These are phyloP conservation scores for Cnidoscolus chayamansa DNA, from an alignment of 441 rosid species.

Conservation along the genomic window DNA sequence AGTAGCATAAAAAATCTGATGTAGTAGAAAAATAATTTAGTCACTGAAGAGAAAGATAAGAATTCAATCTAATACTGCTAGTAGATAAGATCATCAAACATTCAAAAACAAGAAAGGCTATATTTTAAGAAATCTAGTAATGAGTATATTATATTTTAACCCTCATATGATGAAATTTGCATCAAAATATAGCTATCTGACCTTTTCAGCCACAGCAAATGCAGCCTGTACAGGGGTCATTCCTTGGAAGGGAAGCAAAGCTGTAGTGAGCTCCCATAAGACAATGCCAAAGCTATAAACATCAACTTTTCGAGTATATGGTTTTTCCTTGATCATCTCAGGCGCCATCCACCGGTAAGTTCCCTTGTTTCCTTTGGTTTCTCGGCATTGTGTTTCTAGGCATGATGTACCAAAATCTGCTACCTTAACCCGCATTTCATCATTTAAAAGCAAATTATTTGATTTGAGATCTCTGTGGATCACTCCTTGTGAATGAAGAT, in stretches of 20 bases:
- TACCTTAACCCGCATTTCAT: slow-evolving; percentile 93
- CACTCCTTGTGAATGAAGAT: slow-evolving; percentile 94
- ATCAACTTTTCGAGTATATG: slow-evolving; percentile 85
- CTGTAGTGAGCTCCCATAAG: slow-evolving; percentile 94
- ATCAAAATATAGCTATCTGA: slow-evolving; percentile 20
- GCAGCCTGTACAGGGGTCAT: slow-evolving; percentile 99
- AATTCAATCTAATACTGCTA: not conserved
- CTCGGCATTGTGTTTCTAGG: slow-evolving; percentile 82
- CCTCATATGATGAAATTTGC: not conserved
- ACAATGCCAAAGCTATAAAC: slow-evolving; percentile 98
- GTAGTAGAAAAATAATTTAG: too few species aligned
- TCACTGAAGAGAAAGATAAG: not conserved
- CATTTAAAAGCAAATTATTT: slow-evolving; percentile 79
- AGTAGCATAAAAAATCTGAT: not conserved
- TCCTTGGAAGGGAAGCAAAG: slow-evolving; percentile 96
- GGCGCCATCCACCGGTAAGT: slow-evolving; percentile 99
- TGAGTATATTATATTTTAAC: not conserved
- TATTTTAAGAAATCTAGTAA: not conserved
- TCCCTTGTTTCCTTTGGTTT: slow-evolving; percentile 90
- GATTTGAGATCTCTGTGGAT: slow-evolving; percentile 94
- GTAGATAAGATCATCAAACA: not conserved
- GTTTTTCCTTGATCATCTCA: slow-evolving; percentile 91
- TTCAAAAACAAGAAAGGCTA: not conserved
- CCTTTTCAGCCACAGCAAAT: slow-evolving; percentile 97
- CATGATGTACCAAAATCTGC: slow-evolving; percentile 96